Evolutionary conservation across 441 rosid species (phyloP).

Genomic region (Gossypium trilobum): DNA sequence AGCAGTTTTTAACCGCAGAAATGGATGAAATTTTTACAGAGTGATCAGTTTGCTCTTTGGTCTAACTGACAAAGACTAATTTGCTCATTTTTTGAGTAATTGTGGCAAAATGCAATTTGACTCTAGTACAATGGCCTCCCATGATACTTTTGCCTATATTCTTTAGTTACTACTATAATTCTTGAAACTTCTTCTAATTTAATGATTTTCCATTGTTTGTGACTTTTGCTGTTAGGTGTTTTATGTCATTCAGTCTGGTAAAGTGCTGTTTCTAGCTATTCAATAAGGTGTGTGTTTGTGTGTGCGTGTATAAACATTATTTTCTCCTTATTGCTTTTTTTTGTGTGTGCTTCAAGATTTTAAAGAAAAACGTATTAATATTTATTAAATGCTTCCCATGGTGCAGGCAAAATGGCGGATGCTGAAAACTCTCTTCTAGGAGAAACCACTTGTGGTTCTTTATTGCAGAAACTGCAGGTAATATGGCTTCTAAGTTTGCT

Average conservation of each 20-base stretch:
- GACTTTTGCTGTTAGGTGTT: neutral
- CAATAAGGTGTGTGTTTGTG: neutral
- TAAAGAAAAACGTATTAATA: neutral
- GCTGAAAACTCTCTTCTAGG: constrained; percentile 66
- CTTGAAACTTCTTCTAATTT: neutral
- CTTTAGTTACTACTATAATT: neutral
- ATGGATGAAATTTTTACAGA: too few species aligned
- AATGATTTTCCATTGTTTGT: neutral
- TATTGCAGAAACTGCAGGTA: constrained; percentile 87
- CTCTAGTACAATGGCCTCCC: too few species aligned
- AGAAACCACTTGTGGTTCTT: constrained; percentile 78
- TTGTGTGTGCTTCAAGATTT: neutral
- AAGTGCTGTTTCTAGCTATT: neutral
- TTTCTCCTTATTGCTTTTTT: neutral
- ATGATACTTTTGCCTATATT: neutral
- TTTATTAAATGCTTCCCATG: neutral
- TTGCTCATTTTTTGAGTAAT: too few species aligned
- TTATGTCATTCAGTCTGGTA: constrained; percentile 1
- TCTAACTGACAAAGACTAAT: too few species aligned
- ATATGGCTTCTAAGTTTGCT: neutral
- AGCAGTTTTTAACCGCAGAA: too few species aligned
- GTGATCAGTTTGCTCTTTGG: too few species aligned
- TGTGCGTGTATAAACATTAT: neutral
- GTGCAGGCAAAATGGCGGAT: constrained; percentile 48
- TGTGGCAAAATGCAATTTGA: too few species aligned